Base-by-base conservation (phyloP, 768 basidiomycete genomes). In the Lactarius akahatsu region DNA sequence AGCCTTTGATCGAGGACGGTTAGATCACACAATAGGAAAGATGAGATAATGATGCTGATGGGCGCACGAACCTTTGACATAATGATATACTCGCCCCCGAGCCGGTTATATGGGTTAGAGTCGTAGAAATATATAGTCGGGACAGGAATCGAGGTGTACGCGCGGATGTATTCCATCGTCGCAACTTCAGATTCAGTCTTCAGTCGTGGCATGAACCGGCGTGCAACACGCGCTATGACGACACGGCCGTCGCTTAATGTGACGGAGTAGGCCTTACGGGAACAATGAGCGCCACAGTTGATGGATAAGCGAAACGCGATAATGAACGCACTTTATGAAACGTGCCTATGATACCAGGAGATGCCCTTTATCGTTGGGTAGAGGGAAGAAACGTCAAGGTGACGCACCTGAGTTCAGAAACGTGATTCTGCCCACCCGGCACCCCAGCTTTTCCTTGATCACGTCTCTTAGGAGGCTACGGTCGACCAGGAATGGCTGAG, bases 171-270 rank as follows among this genome's bases (percentile, higher is more conserved):
- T n/a, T 83, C 82, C 79, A 94, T 87, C 0, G 92, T 94, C 3
- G 92, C 91, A 9, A 92, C 89, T 73, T 94, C 92, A 0, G 92
- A 93, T 74, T 91, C 88, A 4, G 90, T 92, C 78, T 94, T 94
- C 70, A 92, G 82, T 40, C 89, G 83, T 1, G 91, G 89, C 90
- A 94, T 92, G 75, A 90, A 94, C 11, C 89, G 85, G 59, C 91
- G 87, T 3, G 92, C 92, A 28, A 94, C 90, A 45, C 91, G 85
- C 7, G 89, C 90, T 9, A 94, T 86, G 52, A 94, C 74, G 65
- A 89, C 81, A 59, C 82, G 78, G 18, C 81, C 77, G 71, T 89
- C 84, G 23, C 77, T 79, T 23, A 93, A 82, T 9, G 86, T 88
- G 59, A 93, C 78, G 2, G 91, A 81, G 78, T 92, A 94, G 36